Evolutionary conservation across 2,329 filamentous ascomycete genomes (phyloP), one percentile per base, ranked within the genome.

Genomic region (Alternaria conjuncta): DNA sequence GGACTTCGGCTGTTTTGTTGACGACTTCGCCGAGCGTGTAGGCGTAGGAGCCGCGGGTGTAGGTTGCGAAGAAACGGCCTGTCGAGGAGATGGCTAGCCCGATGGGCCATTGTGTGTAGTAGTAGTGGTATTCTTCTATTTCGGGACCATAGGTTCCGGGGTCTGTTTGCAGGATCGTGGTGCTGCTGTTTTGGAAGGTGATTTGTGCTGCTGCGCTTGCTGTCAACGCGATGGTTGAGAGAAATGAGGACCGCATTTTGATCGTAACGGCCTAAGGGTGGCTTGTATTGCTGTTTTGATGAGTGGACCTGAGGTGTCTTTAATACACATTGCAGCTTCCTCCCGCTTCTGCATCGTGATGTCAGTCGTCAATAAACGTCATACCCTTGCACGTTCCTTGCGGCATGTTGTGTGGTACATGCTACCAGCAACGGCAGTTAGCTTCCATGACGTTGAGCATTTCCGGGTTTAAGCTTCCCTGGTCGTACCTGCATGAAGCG

Each of bases 31-130:
- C 83, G 4, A 86, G 76, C 1, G 83, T 86, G 68, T 83, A 86
- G 9, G 73, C 66, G 65, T 84, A 83, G 25, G 73, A 71, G 12
- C 83, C 84, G 8, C 84, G 80, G 4, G 83, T 84, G 68, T 85
- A 86, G 63, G 83, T 84, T 21, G 82, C 83, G 66, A 86, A 86
- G 65, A 81, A 82, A 41, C 84, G 80, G 5, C 84, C 84, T 2
- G 77, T 81, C 1, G 79, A 78, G 4, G 85, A 86, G 11, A 86
- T 83, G 11, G 85, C 82, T 53, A 86, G 83, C 7, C 84, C 79
- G 26, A 82, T 82, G 10, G 75, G 82, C 79, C 81, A 86, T 71
- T 85, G 78, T 63, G 84, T 81, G 61, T 80, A 85, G 68, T 84
- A 85, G 66, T 85, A 71, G 41, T 70, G 82, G 41, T 81, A 80